Percentiles rank a stretch among this genome's conserved stretches.
phyloP scores from a whole-genome alignment of 352 stramenopile genomes.

The Phytophthora melonis region DNA sequence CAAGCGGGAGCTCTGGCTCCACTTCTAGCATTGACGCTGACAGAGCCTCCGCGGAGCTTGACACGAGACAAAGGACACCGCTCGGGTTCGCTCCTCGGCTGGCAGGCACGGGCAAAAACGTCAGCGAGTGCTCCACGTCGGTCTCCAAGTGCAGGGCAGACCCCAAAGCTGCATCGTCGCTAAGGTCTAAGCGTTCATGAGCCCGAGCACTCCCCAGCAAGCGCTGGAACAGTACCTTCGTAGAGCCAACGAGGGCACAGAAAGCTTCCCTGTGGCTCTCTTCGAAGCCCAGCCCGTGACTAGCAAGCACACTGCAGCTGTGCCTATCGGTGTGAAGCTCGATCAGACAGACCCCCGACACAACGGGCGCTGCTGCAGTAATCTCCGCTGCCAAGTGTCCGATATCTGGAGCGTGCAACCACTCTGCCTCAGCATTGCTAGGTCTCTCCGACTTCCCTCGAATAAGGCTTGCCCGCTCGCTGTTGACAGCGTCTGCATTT shows the following conservation, averaged over 20 bases:
- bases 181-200: constrained; percentile 51
- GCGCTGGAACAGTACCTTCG: constrained; percentile 40
- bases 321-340: constrained; percentile 54
- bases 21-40: constrained; percentile 33
- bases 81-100: constrained; percentile 45
- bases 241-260: constrained; percentile 20
- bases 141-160: constrained; percentile 32
- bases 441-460: constrained; percentile 14
- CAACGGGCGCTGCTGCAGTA: constrained; percentile 25
- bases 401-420: constrained; percentile 47
- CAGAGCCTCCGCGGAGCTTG: constrained; percentile 11
- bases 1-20: constrained; percentile 20
- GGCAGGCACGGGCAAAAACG: constrained; percentile 63
- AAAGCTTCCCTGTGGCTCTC: constrained; percentile 17
- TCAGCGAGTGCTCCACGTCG: constrained; percentile 31
- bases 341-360: constrained; percentile 58
- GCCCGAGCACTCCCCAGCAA: constrained; percentile 53
- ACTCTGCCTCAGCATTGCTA: constrained; percentile 37
- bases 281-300: constrained; percentile 27
- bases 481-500: constrained; percentile 4
- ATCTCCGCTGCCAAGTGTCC: constrained; percentile 43
- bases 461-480: constrained; percentile 5
- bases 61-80: constrained; percentile 58
- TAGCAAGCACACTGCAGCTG: constrained; percentile 44
- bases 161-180: constrained; percentile 39